These are phyloP conservation scores for Psilocybe cubensis DNA, from an alignment of 768 basidiomycete genomes.

Conservation along the genomic window DNA sequence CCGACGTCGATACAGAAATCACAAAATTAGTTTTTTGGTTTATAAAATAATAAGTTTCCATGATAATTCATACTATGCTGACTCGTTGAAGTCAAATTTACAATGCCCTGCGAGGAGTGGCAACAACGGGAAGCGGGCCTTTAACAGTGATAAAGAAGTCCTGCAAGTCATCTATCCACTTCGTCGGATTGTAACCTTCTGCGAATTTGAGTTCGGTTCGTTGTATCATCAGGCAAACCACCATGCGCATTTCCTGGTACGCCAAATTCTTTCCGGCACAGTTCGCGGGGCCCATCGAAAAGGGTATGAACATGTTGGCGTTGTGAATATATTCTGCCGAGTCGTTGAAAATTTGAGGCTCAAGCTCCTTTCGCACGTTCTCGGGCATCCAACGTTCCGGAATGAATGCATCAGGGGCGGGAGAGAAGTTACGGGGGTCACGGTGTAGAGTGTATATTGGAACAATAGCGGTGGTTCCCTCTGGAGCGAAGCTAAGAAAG, in stretches of 20 bases:
- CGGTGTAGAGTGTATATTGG: conserved; percentile 37
- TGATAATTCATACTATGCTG: no score
- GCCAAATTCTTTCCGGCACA: conserved; percentile 48
- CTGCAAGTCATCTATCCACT: conserved; percentile 29
- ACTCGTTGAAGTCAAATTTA: no score
- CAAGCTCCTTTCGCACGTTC: neutral
- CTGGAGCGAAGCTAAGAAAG: conserved; percentile 35
- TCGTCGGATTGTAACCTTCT: conserved; percentile 19
- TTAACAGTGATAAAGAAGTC: conserved; percentile 27
- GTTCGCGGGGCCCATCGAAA: conserved; percentile 49
- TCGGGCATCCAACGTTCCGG: conserved; percentile 40
- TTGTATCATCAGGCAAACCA: conserved; percentile 27
- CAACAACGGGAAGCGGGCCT: conserved; percentile 5
- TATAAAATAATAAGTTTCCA: no score
- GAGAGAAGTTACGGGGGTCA: conserved; percentile 40
- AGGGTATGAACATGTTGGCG: conserved; percentile 37
- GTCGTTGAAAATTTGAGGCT: neutral
- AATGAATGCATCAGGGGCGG: conserved; percentile 35
- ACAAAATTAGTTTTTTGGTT: no score
- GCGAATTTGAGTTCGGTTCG: conserved; percentile 32
- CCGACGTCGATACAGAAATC: no score
- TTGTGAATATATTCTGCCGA: conserved; percentile 17
- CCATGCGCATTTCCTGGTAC: conserved; percentile 34
- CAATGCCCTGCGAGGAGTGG: neutral
- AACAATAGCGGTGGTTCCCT: conserved; percentile 32